Base-by-base conservation (phyloP, 2,329 filamentous ascomycete species). In the Didymosphaeria variabile region DNA sequence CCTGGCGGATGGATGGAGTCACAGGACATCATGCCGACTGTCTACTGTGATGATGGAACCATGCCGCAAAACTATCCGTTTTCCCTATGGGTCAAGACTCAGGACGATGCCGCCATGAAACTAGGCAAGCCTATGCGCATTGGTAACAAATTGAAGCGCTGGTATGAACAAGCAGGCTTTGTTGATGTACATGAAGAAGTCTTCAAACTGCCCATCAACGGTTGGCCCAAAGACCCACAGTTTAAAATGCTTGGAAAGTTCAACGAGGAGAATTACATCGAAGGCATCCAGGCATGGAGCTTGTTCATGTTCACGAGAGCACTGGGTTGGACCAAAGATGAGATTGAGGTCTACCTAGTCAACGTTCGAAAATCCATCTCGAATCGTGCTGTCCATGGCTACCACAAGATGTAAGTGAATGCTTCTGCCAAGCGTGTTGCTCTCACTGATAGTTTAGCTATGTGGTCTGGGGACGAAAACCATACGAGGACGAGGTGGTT, bases 121-220 rank as follows among this genome's bases (percentile, higher is more conserved):
- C 78, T 76, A 67, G 83, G 69, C 40, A 74, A 81, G 57, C 79
- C 87, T 61, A 78, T 86, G 58, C 79, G 84, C 3, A 80, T 87
- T 31, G 85, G 84, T 0, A 82, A 86, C 44, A 81, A 84, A 46
- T 71, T 87, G 36, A 84, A 85, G 60, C 77, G 72, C 3, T 86
- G 82, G 79, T 85, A 88, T 75, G 79, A 82, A 69, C 81, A 84
- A 31, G 82, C 85, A 1, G 87, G 87, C 0, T 89, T 87, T 59
- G 80, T 84, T 2, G 84, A 89, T 57, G 81, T 89, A 12, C 77
- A 84, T 50, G 82, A 86, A 64, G 79, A 80, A 36, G 70, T 84
- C 15, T 81, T 79, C 65, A 87, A 86, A 72, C 79, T 88, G 7
- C 84, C 85, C 0, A 77, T 82, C 32, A 85, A 85, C 54, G 72